Base-by-base conservation (phyloP, 2,329 filamentous ascomycete species). In the Teratosphaeria epicoccoides region DNA sequence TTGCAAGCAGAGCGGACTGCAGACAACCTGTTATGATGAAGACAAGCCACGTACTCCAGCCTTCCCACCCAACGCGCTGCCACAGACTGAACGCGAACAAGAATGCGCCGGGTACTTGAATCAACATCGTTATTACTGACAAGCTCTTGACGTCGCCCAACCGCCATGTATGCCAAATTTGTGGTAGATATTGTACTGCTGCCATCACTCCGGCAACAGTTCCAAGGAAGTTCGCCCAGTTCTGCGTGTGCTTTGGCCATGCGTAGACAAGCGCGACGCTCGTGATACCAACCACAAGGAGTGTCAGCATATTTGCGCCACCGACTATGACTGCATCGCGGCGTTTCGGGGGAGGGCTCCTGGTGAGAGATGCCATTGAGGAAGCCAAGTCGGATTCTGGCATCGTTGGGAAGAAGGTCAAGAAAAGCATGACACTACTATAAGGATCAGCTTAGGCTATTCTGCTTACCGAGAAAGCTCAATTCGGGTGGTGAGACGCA, bases 81-180 rank as follows among this genome's bases (percentile, higher is more conserved):
- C 58, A 66, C 43, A 98, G 72, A 66, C 89, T 96, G 11, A 79
- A 84, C 0, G 91, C 89, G 71, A 95, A 97, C 6, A 98, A 73
- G 60, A 95, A 84, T 53, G 88, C 89, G 0, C 93, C 93, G 0
- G 93, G 93, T 0, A 91, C 96, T 69, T 98, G 93, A 28, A 98
- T 95, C 66, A 87, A 86, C 90, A 98, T 97, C 85, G 96, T 97
- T 4, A 88, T 85, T 52, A 98, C 93, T 63, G 88, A 95, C 61
- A 98, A 73, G 67, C 89, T 95, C 50, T 89, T 89, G 1, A 95
- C 85, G 61, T 90, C 84, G 66, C 91, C 86, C 52, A 96, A 74
- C 49, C 76, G 79, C 71, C 87, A 94, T 0, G 93, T 98, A 49
- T 87, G 96, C 72, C 83, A 89, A 57, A 98, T 95, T 71, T 98